These are phyloP conservation scores for Mycosphaerella arachidis DNA, from an alignment of 2,329 filamentous ascomycete species.

Conservation along the genomic window DNA sequence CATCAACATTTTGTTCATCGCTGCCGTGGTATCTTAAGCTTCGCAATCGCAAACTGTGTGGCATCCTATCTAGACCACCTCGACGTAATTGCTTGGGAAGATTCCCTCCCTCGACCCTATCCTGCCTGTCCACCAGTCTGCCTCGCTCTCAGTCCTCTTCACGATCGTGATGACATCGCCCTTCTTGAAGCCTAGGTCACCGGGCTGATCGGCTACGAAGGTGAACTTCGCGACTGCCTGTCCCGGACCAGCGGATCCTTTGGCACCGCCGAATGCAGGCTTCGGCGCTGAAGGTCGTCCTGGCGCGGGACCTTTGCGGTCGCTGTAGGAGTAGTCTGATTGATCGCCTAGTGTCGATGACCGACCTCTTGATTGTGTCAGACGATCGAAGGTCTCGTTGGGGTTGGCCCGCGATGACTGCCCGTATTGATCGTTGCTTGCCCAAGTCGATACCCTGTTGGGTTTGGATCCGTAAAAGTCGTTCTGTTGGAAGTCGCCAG, in stretches of 20 bases:
- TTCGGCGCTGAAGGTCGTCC: conserved; percentile 82
- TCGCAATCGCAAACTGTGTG: not conserved
- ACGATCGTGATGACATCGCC: conserved; percentile 92
- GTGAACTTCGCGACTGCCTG: conserved; percentile 63
- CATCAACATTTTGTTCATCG: not conserved
- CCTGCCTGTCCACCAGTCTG: conserved; percentile 97
- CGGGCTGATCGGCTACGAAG: conserved; percentile 89
- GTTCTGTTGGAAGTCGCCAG: conserved; percentile 37
- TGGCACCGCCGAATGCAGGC: conserved; percentile 65
- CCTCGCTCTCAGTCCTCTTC: conserved; percentile 89
- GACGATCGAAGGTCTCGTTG: conserved; percentile 48
- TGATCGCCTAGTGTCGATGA: conserved; percentile 40
- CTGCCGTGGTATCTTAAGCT: not conserved
- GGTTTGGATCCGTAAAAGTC: conserved; percentile 53
- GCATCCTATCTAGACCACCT: conserved; percentile 15
- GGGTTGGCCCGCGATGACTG: conserved; percentile 49
- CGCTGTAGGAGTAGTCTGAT: conserved; percentile 52
- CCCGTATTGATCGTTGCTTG: conserved; percentile 68
- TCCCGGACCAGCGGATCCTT: conserved; percentile 24
- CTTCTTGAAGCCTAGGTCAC: conserved; percentile 94
- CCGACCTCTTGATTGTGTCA: conserved; percentile 28
- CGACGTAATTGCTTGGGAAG: conserved; percentile 59
- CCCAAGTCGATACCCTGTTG: conserved; percentile 65
- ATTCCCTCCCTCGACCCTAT: conserved; percentile 77
- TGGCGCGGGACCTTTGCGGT: conserved; percentile 55